phyloP scores from a whole-genome alignment of 176 grass and related monocot genomes.

The Olyra latifolia region DNA sequence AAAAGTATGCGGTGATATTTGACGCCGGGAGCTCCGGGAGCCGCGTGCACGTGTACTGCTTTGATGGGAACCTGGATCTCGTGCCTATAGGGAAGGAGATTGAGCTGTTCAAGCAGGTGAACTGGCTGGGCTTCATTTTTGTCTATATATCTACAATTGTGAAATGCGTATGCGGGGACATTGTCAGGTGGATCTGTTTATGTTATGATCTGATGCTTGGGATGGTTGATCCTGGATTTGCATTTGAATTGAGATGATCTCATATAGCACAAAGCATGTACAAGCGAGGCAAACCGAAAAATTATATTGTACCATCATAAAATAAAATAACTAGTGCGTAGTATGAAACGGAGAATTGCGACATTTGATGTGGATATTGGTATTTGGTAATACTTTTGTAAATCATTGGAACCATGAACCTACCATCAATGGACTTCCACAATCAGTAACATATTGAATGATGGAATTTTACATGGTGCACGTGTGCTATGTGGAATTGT shows the following conservation, averaged over 20 bases:
- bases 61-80: slow-evolving; percentile 80
- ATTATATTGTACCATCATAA: not conserved
- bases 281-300: not conserved
- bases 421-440: slow-evolving; percentile 6
- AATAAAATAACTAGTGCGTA: not conserved
- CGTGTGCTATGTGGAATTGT: not conserved
- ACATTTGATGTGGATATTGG: not conserved
- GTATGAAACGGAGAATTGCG: not conserved
- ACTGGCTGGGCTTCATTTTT: not conserved
- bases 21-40: slow-evolving; percentile 96
- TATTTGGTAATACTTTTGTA: slow-evolving; percentile 17
- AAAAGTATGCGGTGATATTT: slow-evolving; percentile 86
- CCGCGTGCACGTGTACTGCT: slow-evolving; percentile 92
- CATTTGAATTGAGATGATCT: slow-evolving; percentile 13
- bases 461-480: not conserved
- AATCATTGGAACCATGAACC: not conserved
- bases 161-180: slow-evolving; percentile 24
- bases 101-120: slow-evolving; percentile 95
- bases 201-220: slow-evolving; percentile 2
- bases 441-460: not conserved
- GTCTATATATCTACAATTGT: slow-evolving; percentile 15
- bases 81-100: slow-evolving; percentile 78
- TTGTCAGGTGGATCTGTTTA: slow-evolving; percentile 6
- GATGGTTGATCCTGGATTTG: not conserved
- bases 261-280: not conserved